A percentile compares a stretch with the other conserved stretches of the same genome.
Conservation (phyloP, 257 asterid species). For the Plantago major region DNA sequence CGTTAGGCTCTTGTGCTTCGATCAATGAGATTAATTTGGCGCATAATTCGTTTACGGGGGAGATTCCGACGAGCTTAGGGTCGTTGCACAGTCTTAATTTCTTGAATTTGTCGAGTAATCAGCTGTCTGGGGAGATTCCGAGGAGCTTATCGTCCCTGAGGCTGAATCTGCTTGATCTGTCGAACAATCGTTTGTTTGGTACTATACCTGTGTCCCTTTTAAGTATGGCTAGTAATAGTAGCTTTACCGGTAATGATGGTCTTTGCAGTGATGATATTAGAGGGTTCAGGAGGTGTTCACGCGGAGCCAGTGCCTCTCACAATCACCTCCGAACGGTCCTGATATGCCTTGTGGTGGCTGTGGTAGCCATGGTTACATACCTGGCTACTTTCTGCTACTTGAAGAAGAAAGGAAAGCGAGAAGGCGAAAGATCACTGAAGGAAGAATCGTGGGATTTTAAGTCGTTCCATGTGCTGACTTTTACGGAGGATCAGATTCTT, state of each 20-base stretch:
- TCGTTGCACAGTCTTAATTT: slow-evolving; percentile 55
- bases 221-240: slow-evolving; percentile 53
- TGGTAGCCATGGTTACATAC: slow-evolving; percentile 27
- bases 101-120: slow-evolving; percentile 65
- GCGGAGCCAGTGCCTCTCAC: slow-evolving; percentile 23
- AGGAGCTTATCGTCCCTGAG: slow-evolving; percentile 48
- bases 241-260: slow-evolving; percentile 58
- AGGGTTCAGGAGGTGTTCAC: slow-evolving; percentile 44
- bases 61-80: slow-evolving; percentile 55
- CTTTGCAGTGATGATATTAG: slow-evolving; percentile 58
- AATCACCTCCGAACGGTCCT: slow-evolving; percentile 28
- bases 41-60: slow-evolving; percentile 48
- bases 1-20: slow-evolving; percentile 57
- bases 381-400: slow-evolving; percentile 33
- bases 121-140: slow-evolving; percentile 71
- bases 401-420: slow-evolving; percentile 27
- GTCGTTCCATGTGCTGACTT: slow-evolving; percentile 61
- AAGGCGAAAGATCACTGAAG: slow-evolving; percentile 41
- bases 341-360: slow-evolving; percentile 33
- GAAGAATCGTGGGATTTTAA: slow-evolving; percentile 66
- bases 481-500: slow-evolving; percentile 71
- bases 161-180: slow-evolving; percentile 71
- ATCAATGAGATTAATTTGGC: slow-evolving; percentile 62
- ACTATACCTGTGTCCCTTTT: slow-evolving; percentile 57
- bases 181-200: slow-evolving; percentile 58